These are phyloP conservation scores for Nothopassalora personata DNA, from an alignment of 2,329 filamentous ascomycete species.

Conservation along the genomic window DNA sequence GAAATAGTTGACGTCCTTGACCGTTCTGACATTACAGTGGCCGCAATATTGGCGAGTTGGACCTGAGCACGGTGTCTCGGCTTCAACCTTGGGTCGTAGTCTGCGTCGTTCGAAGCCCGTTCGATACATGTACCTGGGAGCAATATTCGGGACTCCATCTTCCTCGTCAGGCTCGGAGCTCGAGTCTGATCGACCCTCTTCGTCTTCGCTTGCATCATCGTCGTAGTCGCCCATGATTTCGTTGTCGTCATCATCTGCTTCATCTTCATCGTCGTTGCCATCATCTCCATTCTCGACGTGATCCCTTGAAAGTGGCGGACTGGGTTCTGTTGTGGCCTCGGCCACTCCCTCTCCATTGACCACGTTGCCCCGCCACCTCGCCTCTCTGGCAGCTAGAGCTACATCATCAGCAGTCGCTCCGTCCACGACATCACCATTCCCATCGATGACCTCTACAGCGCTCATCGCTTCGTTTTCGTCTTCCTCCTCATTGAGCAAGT, in stretches of 20 bases:
- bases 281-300: too few species aligned
- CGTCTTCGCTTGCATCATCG: constrained; percentile 26
- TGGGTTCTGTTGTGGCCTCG: background rate
- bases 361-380: background rate
- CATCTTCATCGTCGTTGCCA: background rate
- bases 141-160: constrained; percentile 31
- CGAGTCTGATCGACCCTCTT: constrained; percentile 21
- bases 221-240: constrained; percentile 26
- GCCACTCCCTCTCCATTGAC: background rate
- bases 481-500: constrained; percentile 9
- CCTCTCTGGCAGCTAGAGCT: constrained; percentile 8
- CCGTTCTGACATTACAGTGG: constrained; percentile 62
- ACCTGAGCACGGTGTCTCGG: constrained; percentile 50
- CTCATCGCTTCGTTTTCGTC: constrained; percentile 13
- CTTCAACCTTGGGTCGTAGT: constrained; percentile 49
- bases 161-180: constrained; percentile 35
- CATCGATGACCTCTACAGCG: constrained; percentile 19
- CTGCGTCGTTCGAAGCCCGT: constrained; percentile 46
- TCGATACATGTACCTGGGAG: constrained; percentile 40
- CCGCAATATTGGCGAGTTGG: constrained; percentile 56
- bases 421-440: constrained; percentile 10
- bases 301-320: background rate
- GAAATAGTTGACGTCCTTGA: constrained; percentile 66
- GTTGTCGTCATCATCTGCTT: constrained; percentile 17
- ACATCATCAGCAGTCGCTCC: constrained; percentile 20